Base-by-base conservation (phyloP, 2,329 filamentous ascomycete species). In the Aspergillus hiratsukae region DNA sequence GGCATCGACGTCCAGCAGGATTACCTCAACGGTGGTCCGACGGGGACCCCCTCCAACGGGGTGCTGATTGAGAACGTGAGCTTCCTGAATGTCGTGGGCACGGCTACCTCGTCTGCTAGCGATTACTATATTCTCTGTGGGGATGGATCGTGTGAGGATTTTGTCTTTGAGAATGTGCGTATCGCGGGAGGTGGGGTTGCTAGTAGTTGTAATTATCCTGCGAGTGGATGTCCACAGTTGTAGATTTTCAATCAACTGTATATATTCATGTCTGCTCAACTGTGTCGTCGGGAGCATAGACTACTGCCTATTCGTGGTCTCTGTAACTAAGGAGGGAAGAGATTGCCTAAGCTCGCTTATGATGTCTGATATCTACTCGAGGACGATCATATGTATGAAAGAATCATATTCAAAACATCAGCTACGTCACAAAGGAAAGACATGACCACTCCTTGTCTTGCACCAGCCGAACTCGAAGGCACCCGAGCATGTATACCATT, bases 1-100 rank as follows among this genome's bases (percentile, higher is more conserved):
- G 79, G 79, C 17, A 79, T 82, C 55, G 78, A 79, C 57, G 71
- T 81, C 45, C 72, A 81, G 68, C 78, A 82, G 68, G 80, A 81
- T 63, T 82, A 81, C 60, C 63, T 79, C 53, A 82, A 81, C 59
- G 80, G 75, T 10, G 73, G 74, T 3, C 65, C 74, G 3, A 75
- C 71, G 4, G 75, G 75, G 1, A 58, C 58, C 7, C 70, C 75
- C 4, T 70, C 70, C 1, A 75, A 74, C 51, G 74, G 74, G 2
- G 73, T 78, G 2, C 61, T 60, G 2, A 75, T 78, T 45, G 58
- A 59, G 29, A 70, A 69, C 52, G 49, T 78, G 2, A 56, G 62
- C 8, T 72, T 77, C 52, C 61, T 67, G 45, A 69, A 75, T 58
- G 64, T 77, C 4, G 68, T 62, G 0, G 75, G 75, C 4, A 72